Evolutionary conservation across 805 yeast species (phyloP).

Genomic region (Millerozyma acaciae): DNA sequence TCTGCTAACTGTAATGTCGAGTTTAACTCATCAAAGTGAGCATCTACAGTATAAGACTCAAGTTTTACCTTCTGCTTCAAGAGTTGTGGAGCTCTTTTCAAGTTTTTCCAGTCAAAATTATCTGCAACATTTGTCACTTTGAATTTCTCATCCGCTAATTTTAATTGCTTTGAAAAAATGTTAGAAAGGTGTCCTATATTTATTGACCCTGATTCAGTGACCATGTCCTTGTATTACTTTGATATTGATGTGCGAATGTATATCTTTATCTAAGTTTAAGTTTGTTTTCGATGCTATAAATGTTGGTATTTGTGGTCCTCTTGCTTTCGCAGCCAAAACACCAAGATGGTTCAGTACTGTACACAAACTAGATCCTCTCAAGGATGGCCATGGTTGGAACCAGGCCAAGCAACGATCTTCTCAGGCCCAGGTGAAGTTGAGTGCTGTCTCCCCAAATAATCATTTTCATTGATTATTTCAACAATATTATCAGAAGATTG

Average conservation of each 20-base stretch:
- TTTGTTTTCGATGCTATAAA: not conserved
- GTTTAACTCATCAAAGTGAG: conserved; percentile 30
- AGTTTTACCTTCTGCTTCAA: conserved; percentile 24
- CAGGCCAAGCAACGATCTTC: conserved; percentile 58
- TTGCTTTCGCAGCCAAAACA: conserved; percentile 5
- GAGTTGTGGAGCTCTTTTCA: conserved; percentile 30
- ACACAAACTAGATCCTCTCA: conserved; percentile 7
- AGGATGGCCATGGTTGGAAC: conserved; percentile 65
- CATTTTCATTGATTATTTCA: conserved; percentile 13
- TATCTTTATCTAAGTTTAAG: not conserved
- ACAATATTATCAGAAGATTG: conserved; percentile 11
- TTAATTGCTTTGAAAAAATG: conserved; percentile 6
- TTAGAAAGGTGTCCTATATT: conserved; percentile 5
- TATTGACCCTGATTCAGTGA: not conserved
- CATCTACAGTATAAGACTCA: conserved; percentile 32
- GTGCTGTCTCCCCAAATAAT: conserved; percentile 16
- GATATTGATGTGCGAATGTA: not conserved
- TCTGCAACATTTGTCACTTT: conserved; percentile 8
- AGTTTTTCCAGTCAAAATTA: conserved; percentile 21
- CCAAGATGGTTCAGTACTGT: conserved; percentile 1
- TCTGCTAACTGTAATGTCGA: conserved; percentile 15
- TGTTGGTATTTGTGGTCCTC: conserved; percentile 4
- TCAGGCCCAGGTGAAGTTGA: conserved; percentile 34
- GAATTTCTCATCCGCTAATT: conserved; percentile 8
- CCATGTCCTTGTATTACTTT: not conserved